These are phyloP conservation scores for Cladosporium sp. DNA, from an alignment of 2,329 filamentous ascomycete species.

Conservation along the genomic window DNA sequence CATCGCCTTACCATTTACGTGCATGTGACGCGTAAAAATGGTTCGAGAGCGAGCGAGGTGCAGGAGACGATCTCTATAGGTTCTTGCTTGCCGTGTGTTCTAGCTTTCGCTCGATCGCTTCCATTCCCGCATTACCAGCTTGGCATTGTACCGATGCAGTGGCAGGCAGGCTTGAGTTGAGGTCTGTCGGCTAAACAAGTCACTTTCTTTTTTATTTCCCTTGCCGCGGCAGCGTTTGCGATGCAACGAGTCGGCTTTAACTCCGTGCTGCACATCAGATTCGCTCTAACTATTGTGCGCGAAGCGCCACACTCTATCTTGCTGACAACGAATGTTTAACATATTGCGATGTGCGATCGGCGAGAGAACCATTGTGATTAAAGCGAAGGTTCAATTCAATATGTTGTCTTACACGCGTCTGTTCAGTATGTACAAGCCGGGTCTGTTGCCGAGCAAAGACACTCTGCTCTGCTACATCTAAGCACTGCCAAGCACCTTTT, in stretches of 20 bases:
- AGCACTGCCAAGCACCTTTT: constrained; percentile 20
- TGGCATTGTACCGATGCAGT: neutral
- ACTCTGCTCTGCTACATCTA: neutral
- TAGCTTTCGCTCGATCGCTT: neutral
- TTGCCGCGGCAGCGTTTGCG: neutral
- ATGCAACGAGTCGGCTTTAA: neutral
- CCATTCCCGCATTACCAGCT: neutral
- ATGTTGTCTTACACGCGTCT: neutral
- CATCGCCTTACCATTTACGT: neutral
- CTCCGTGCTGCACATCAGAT: neutral
- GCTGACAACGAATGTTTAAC: neutral
- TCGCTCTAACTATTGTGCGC: neutral
- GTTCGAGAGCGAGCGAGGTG: neutral
- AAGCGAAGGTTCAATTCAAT: neutral
- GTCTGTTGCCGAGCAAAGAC: neutral
- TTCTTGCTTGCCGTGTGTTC: neutral
- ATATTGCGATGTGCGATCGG: neutral
- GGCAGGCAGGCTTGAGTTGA: neutral
- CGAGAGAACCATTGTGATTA: neutral
- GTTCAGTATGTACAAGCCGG: neutral
- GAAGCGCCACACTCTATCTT: neutral
- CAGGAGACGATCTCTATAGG: neutral
- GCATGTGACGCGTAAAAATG: neutral
- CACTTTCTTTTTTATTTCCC: neutral
- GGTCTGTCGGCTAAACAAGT: neutral